Evolutionary conservation across 495 filamentous ascomycete species (phyloP), one percentile per base, ranked within the genome.

Genomic region (Tetracladium marchalianum): DNA sequence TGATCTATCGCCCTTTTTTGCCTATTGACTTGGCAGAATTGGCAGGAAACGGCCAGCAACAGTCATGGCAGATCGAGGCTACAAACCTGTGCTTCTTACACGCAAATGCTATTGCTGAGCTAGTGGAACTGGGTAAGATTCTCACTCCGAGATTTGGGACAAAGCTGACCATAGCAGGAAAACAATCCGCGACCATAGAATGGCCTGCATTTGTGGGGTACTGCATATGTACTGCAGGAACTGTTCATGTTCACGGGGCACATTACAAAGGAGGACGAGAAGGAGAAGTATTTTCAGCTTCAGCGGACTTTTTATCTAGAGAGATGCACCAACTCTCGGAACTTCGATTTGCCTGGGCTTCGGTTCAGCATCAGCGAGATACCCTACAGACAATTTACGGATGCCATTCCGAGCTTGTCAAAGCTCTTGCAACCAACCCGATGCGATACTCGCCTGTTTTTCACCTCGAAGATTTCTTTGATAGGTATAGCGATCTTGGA

Each of bases 1-100:
- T 93, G 16, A 78, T 93, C 13, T 93, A 90, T 58, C 77, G 87
- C 11, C 85, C 85, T 0, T 93, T 90, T 57, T 69, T 93, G 11
- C 86, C 87, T 1, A 83, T 93, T 35, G 84, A 90, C 63, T 69
- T 90, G 8, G 74, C 81, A 16, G 85, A 90, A 52, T 70, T 90
- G 7, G 74, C 83, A 32, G 84, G 83, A 15, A 80, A 77, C 0
- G 83, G 85, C 0, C 86, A 90, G 55, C 85, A 93, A 51, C 85
- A 90, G 58, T 87, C 84, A 31, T 93, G 87, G 87, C 86, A 90
- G 61, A 90, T 90, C 42, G 85, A 88, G 54, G 83, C 85, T 0
- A 90, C 85, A 0, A 87, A 89, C 48, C 73, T 89, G 42, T 90
- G 86, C 61, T 90, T 93, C 60, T 70, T 85, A 12, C 87, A 93